Conservation (phyloP, 176 grass and related monocot genomes). For the Lolium perenne region DNA sequence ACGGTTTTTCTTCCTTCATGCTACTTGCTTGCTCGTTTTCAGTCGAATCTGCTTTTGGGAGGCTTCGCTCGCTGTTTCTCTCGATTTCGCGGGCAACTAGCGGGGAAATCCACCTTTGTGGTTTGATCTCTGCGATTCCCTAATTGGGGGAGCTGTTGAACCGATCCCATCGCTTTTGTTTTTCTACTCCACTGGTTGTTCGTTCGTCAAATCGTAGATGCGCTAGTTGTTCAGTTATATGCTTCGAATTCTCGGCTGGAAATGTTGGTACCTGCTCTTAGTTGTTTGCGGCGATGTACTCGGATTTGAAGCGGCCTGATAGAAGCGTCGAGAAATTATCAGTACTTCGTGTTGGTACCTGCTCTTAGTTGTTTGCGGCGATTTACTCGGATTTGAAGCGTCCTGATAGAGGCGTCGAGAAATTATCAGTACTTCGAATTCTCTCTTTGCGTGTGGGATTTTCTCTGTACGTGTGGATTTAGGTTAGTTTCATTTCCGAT, state of each 20-base stretch:
- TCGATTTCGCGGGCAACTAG: background rate
- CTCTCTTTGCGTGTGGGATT: background rate
- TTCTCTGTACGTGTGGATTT: background rate
- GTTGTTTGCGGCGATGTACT: background rate
- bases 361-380: background rate
- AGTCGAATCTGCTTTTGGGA: background rate
- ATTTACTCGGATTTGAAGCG: background rate
- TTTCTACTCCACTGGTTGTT: conserved; percentile 34
- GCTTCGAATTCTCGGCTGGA: conserved; percentile 5
- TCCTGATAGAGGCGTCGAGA: background rate
- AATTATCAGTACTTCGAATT: background rate
- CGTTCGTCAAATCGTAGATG: background rate
- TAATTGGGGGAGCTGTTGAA: background rate
- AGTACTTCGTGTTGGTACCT: background rate
- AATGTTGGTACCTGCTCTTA: background rate
- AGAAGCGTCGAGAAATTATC: background rate
- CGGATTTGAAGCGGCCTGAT: background rate
- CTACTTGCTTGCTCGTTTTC: conserved; percentile 27
- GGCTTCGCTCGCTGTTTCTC: background rate
- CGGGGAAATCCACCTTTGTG: background rate
- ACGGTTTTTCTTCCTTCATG: background rate
- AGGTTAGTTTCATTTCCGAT: background rate
- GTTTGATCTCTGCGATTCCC: conserved; percentile 12
- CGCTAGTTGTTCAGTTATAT: background rate
- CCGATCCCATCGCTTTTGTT: background rate